Evolutionary conservation across 805 yeast species (phyloP).

Genomic region (Teunomyces tritomae): DNA sequence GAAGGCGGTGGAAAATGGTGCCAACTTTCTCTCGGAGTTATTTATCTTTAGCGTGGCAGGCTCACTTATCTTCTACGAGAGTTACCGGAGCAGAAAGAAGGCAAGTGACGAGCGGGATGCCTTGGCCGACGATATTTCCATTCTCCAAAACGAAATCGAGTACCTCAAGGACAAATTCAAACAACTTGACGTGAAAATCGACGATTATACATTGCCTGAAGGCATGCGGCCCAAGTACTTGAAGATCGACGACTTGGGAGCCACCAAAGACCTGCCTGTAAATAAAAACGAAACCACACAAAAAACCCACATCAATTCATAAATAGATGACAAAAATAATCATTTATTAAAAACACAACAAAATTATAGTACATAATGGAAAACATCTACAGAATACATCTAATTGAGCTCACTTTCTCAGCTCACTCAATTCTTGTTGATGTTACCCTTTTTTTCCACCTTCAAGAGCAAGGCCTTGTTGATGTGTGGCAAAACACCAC

Average conservation of each 20-base stretch:
- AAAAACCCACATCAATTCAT: too few species aligned
- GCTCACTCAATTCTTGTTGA: conserved; percentile 14
- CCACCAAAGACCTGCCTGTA: too few species aligned
- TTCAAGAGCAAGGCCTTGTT: conserved; percentile 33
- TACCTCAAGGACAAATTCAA: conserved; percentile 49
- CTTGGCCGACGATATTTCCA: conserved; percentile 68
- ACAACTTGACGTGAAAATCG: conserved; percentile 39
- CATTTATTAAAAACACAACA: conserved; percentile 18
- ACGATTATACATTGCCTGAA: conserved; percentile 49
- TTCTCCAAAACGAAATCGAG: conserved; percentile 69
- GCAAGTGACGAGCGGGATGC: conserved; percentile 59
- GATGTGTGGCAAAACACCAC: conserved; percentile 35
- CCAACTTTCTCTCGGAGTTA: conserved; percentile 71
- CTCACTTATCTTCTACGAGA: conserved; percentile 67
- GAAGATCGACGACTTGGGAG: conserved; percentile 40
- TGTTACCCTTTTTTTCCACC: conserved; percentile 24
- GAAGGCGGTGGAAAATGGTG: conserved; percentile 80
- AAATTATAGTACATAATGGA: neutral
- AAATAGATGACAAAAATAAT: too few species aligned
- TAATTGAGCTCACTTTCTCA: neutral
- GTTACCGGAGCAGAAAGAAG: conserved; percentile 63
- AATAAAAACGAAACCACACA: too few species aligned
- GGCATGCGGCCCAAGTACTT: conserved; percentile 46
- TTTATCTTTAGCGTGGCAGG: conserved; percentile 83
- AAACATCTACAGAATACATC: neutral